These are phyloP conservation scores for Fusarium phyllophilum DNA, from an alignment of 2,329 filamentous ascomycete species.

Conservation along the genomic window DNA sequence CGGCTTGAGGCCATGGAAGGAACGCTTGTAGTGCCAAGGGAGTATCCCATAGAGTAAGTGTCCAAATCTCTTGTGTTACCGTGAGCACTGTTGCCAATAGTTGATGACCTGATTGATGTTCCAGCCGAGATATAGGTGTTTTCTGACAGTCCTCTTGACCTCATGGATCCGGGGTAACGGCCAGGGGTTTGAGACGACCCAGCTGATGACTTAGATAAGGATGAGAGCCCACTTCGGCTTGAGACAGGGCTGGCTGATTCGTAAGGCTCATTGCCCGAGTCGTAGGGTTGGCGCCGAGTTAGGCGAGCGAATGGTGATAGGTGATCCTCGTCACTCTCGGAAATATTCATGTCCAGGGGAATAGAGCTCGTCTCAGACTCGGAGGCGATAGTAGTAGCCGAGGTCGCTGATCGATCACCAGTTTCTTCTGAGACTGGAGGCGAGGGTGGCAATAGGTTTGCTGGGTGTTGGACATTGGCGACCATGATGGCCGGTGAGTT, in stretches of 20 bases:
- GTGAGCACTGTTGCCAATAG: slow-evolving; percentile 39
- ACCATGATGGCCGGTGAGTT: slow-evolving; percentile 85
- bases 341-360: slow-evolving; percentile 67
- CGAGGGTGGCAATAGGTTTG: slow-evolving; percentile 80
- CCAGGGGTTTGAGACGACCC: slow-evolving; percentile 65
- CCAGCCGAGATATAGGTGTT: slow-evolving; percentile 76
- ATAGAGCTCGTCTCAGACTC: slow-evolving; percentile 66
- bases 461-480: slow-evolving; percentile 86
- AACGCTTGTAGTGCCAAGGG: slow-evolving; percentile 49
- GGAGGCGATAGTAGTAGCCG: slow-evolving; percentile 59
- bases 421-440: slow-evolving; percentile 84
- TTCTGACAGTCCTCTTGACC: slow-evolving; percentile 67
- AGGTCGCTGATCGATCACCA: slow-evolving; percentile 60
- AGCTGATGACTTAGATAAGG: slow-evolving; percentile 63
- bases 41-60: slow-evolving; percentile 63
- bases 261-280: slow-evolving; percentile 69
- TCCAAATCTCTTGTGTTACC: slow-evolving; percentile 53
- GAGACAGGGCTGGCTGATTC: slow-evolving; percentile 75
- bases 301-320: slow-evolving; percentile 81
- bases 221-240: slow-evolving; percentile 70
- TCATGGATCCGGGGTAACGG: slow-evolving; percentile 60
- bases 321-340: slow-evolving; percentile 80
- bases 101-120: slow-evolving; percentile 56
- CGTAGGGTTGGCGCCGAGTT: slow-evolving; percentile 72
- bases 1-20: slow-evolving; percentile 61